Evolutionary conservation across 192 early-diverging fungal species (phyloP).

Genomic region (Coemansia sp.): DNA sequence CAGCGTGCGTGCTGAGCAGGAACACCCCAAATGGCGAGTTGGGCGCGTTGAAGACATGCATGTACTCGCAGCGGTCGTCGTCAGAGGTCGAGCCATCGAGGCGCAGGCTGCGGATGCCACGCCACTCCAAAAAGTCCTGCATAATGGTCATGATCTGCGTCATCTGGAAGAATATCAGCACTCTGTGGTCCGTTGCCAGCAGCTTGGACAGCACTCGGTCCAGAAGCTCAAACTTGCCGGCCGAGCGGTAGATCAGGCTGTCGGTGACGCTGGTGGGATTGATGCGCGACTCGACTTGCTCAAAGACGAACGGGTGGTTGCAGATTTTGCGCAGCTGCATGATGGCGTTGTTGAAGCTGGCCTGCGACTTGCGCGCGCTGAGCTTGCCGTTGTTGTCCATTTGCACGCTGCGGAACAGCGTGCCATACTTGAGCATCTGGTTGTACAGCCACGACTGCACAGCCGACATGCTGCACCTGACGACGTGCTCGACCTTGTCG

Average conservation of each 20-base stretch:
- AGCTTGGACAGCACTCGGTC: slow-evolving; percentile 95
- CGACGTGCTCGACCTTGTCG: slow-evolving; percentile 93
- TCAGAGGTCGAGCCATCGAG: slow-evolving; percentile 90
- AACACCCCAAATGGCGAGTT: slow-evolving; percentile 85
- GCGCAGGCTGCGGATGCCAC: slow-evolving; percentile 72
- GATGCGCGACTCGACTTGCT: slow-evolving; percentile 82
- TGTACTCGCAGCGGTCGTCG: slow-evolving; percentile 77
- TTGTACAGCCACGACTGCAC: slow-evolving; percentile 82
- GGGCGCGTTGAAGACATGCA: slow-evolving; percentile 79
- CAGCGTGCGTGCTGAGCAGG: slow-evolving; percentile 91
- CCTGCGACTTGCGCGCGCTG: slow-evolving; percentile 34
- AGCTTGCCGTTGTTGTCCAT: slow-evolving; percentile 36
- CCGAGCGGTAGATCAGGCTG: slow-evolving; percentile 73
- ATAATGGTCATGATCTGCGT: slow-evolving; percentile 94
- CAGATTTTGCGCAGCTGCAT: slow-evolving; percentile 99
- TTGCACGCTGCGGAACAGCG: slow-evolving; percentile 62
- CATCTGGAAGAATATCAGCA: slow-evolving; percentile 82
- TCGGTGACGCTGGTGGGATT: slow-evolving; percentile 72
- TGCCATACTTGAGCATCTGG: slow-evolving; percentile 80
- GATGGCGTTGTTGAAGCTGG: slow-evolving; percentile 87
- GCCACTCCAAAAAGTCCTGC: slow-evolving; percentile 87
- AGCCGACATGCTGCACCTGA: slow-evolving; percentile 88
- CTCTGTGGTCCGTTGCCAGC: slow-evolving; percentile 71
- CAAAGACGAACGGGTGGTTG: slow-evolving; percentile 98
- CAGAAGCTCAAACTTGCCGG: slow-evolving; percentile 96